Percentiles rank a stretch among this genome's conserved stretches.
These are phyloP conservation scores for Chytriomyces sp. DNA, from an alignment of 192 early-diverging fungal genomes.

Conservation along the genomic window DNA sequence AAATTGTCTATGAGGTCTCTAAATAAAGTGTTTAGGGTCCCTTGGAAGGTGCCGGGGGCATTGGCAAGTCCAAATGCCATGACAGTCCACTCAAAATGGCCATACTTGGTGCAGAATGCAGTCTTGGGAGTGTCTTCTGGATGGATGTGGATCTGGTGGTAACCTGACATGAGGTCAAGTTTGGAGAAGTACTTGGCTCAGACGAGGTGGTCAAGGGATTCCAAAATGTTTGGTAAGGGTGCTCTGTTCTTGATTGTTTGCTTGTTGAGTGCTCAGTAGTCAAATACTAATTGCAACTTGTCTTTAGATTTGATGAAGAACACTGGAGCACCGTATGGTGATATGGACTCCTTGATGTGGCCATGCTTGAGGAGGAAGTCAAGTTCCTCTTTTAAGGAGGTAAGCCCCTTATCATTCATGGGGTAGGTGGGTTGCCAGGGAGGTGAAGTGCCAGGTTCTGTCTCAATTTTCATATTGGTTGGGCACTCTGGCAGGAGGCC, in stretches of 20 bases:
- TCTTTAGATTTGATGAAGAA: conserved; percentile 26
- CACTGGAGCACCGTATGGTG: conserved; percentile 17
- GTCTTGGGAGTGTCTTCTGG: conserved; percentile 7
- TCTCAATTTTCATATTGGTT: not conserved
- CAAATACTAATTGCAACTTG: conserved; percentile 26
- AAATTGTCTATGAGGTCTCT: conserved; percentile 13
- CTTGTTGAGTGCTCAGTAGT: conserved; percentile 35
- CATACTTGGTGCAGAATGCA: conserved; percentile 17
- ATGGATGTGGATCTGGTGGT: conserved; percentile 14
- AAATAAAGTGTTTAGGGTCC: conserved; percentile 50
- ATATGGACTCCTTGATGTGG: conserved; percentile 19
- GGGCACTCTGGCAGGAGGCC: conserved; percentile 11
- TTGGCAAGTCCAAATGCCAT: conserved; percentile 39
- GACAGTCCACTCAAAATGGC: conserved; percentile 15
- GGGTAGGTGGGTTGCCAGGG: not conserved
- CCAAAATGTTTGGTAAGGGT: conserved; percentile 41
- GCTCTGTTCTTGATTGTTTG: conserved; percentile 40
- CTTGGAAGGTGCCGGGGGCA: conserved; percentile 56
- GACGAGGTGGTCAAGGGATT: conserved; percentile 26
- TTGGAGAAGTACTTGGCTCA: conserved; percentile 28
- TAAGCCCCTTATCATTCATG: conserved; percentile 21
- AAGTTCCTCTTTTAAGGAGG: conserved; percentile 16
- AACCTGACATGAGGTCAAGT: conserved; percentile 6
- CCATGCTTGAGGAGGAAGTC: conserved; percentile 1
- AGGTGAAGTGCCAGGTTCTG: not conserved